Base-by-base conservation (phyloP, 2,329 filamentous ascomycete genomes). In the Lecanicillium sp. region DNA sequence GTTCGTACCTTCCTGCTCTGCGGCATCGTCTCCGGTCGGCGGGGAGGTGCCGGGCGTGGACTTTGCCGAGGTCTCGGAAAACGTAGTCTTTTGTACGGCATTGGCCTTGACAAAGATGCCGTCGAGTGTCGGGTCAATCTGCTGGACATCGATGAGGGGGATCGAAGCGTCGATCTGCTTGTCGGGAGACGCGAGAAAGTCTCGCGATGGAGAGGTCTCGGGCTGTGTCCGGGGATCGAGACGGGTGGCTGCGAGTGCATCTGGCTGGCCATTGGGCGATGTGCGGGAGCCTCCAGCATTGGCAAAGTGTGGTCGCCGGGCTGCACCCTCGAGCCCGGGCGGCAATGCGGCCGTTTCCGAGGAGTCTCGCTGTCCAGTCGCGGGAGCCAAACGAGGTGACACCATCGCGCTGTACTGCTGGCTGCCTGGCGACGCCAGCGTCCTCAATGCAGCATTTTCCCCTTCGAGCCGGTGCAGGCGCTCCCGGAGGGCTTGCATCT, bases 121-220 rank as follows among this genome's bases (percentile, higher is more conserved):
- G 50, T 80, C 77, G n/a, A 79, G 58, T 20, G 70, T 68, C 3
- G 74, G 72, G 46, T 78, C 68, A 18, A 79, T 71, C 43, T 72
- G 67, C 31, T 71, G 66, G 9, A 80, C 69, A 42, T 79, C 76
- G 36, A 80, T 74, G 19, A 71, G 64, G 4, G 69, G 65, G 2
- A 67, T 54, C 13, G 57, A 61, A 4, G 54, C 55, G 18, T 55
- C 43, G 7, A 32, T 39, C 2, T 54, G 54, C 32, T 60, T 57
- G 15, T 58, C 52, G 4, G 53, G 53, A 7, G 53, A 52, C 3
- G 50, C 49, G 4, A 65, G 49, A 36, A 66, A 65, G 46, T 66
- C 58, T 29, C 56, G 56, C 20, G 52, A 39, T 14, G 49, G 49
- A 5, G 62, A 58, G 7, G 60, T 58, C 25, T 56, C 48, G 5